Evolutionary conservation across 345 rosid species (phyloP), one percentile per base, ranked within the genome.

Genomic region (Viola odorata): DNA sequence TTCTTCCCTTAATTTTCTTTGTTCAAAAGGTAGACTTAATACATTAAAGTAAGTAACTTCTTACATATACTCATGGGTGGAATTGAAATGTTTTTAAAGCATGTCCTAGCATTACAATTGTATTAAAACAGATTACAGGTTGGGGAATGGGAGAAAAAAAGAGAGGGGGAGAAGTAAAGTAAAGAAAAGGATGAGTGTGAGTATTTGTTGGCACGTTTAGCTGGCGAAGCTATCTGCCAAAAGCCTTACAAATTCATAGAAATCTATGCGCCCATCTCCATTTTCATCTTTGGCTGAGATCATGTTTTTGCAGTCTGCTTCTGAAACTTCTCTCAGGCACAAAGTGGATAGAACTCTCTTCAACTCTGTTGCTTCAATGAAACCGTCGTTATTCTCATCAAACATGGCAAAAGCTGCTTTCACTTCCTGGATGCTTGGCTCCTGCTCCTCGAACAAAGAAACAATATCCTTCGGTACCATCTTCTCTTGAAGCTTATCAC

Each of bases 381-480:
- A 88, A 36, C 91, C 91, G 58, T 88, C 91, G 32, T 73, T 62
- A 47, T 88, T 85, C 63, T 68, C 76, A 62, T 85, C 91, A 57
- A 88, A 84, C 37, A 85, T 40, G 8, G 53, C 57, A 70, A 88
- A 88, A 0, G 85, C 85, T 64, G 69, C 84, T 62, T 75, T 74
- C 47, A 79, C 55, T 59, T 74, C 78, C 60, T 72, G 77, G 50
- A 69, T 37, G 47, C 79, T 77, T 2, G 78, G 74, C 42, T 77
- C 87, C 44, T 72, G 68, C 55, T 60, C 69, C 38, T 71, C 81
- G 37, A 78, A 73, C 60, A 64, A 3, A 48, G 38, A 12, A 9
- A 48, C 41, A 11, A 77, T 0, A 54, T 66, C 70, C 41, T 51
- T 50, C 5, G 5, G 55, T 14, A 4, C 47, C 0, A 50, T 6